Conservation (phyloP, 768 basidiomycete genomes). For the Naganishia vaughanmartiniae region DNA sequence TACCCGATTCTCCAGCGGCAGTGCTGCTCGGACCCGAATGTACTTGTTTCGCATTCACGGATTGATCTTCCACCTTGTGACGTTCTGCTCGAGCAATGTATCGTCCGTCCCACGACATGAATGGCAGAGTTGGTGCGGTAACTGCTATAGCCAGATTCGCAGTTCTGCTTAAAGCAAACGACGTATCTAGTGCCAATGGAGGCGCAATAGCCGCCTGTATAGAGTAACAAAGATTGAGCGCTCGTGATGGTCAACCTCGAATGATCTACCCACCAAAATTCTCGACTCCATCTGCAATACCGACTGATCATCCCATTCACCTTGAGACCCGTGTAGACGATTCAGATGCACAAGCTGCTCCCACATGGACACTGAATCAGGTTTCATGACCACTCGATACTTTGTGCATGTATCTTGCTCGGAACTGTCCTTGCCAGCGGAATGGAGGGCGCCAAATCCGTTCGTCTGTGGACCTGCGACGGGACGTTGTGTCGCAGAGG, state of each 20-base stretch:
- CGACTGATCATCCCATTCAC: slow-evolving; percentile 50
- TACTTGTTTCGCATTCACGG: slow-evolving; percentile 12
- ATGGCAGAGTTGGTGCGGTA: slow-evolving; percentile 44
- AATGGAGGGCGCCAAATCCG: background rate
- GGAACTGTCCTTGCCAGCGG: slow-evolving; percentile 10
- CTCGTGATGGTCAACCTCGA: background rate
- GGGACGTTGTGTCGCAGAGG: background rate
- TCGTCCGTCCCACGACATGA: slow-evolving; percentile 43
- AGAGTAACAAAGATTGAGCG: background rate
- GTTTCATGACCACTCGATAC: slow-evolving; percentile 46
- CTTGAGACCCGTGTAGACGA: slow-evolving; percentile 34
- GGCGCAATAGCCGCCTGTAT: slow-evolving; percentile 52
- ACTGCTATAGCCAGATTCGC: slow-evolving; percentile 47
- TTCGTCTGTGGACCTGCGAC: slow-evolving; percentile 18
- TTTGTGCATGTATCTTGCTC: slow-evolving; percentile 23
- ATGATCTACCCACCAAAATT: slow-evolving; percentile 49
- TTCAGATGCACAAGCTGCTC: slow-evolving; percentile 42
- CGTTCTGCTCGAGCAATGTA: slow-evolving; percentile 29
- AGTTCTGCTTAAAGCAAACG: slow-evolving; percentile 48
- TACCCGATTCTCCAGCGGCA: background rate
- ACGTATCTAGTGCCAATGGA: slow-evolving; percentile 50
- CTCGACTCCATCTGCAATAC: slow-evolving; percentile 53
- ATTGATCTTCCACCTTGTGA: slow-evolving; percentile 9
- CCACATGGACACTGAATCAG: slow-evolving; percentile 47
- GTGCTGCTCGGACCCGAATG: no score